phyloP scores from a whole-genome alignment of 1,284 basidiomycete species.

The Cryptococcus maquisensis region DNA sequence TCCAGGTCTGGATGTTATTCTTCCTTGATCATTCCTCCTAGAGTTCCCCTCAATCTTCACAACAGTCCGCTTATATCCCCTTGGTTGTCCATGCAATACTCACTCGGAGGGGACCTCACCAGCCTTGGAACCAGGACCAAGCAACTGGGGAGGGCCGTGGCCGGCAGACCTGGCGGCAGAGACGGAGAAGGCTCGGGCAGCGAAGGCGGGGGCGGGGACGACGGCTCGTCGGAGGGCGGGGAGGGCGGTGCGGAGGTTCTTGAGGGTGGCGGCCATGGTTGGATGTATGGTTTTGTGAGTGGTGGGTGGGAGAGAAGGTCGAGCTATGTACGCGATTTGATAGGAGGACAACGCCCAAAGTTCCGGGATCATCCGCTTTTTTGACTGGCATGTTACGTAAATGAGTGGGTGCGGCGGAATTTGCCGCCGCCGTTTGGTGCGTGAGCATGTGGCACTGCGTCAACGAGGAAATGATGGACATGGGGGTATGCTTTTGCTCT shows the following conservation, averaged over 20 bases:
- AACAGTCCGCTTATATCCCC: neutral
- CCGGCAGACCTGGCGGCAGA: slow-evolving; percentile 32
- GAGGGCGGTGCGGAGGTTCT: slow-evolving; percentile 33
- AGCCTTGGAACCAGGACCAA: slow-evolving; percentile 42
- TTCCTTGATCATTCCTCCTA: neutral
- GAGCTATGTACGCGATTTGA: slow-evolving; percentile 1
- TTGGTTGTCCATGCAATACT: slow-evolving; percentile 10
- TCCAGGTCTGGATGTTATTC: too few species aligned
- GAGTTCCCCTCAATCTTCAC: neutral
- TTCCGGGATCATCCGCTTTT: neutral
- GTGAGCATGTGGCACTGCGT: too few species aligned
- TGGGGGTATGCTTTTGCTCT: too few species aligned
- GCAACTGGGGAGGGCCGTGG: slow-evolving; percentile 33
- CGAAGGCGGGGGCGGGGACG: slow-evolving; percentile 18
- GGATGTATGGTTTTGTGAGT: slow-evolving; percentile 1
- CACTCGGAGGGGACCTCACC: slow-evolving; percentile 48
- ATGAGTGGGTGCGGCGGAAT: too few species aligned
- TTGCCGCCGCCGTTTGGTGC: too few species aligned
- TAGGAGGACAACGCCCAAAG: neutral
- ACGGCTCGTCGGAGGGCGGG: slow-evolving; percentile 17
- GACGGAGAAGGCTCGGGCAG: slow-evolving; percentile 38
- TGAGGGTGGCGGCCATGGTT: slow-evolving; percentile 37
- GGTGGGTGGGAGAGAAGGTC: slow-evolving; percentile 8
- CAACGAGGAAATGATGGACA: too few species aligned
- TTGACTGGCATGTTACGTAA: too few species aligned